phyloP scores from a whole-genome alignment of 2,329 filamentous ascomycete species.

The Fusarium brachygibbosum region DNA sequence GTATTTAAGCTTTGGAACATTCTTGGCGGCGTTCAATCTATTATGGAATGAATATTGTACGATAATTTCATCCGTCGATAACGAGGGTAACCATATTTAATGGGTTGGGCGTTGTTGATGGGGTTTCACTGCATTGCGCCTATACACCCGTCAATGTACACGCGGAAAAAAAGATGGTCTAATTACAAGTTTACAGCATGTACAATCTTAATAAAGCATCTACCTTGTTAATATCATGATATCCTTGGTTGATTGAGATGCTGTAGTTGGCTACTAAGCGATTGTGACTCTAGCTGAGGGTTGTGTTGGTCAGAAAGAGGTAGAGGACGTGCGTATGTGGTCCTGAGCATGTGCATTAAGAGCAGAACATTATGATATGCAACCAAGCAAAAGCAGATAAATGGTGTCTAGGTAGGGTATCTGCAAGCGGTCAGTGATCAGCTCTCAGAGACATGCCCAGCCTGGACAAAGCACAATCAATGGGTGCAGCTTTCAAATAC shows the following conservation, averaged over 20 bases:
- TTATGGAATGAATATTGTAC: background rate
- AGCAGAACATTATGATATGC: conserved; percentile 21
- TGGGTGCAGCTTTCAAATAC: conserved; percentile 11
- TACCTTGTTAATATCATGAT: conserved; percentile 3
- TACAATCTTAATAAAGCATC: background rate
- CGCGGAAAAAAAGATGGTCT: background rate
- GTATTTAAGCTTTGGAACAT: background rate
- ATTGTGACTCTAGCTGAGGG: conserved; percentile 6
- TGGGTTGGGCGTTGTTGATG: background rate
- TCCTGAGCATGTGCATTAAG: conserved; percentile 22
- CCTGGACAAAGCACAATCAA: conserved; percentile 11
- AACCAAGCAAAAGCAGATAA: conserved; percentile 9
- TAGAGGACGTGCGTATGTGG: conserved; percentile 8
- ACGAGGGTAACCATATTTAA: background rate
- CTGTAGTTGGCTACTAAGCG: conserved; percentile 16
- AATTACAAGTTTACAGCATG: background rate
- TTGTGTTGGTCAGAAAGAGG: conserved; percentile 3
- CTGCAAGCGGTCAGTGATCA: conserved; percentile 29
- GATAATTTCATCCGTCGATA: background rate
- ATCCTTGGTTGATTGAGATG: background rate
- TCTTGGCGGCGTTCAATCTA: background rate
- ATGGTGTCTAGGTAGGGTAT: background rate
- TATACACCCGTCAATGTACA: background rate
- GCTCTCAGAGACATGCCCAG: conserved; percentile 1
- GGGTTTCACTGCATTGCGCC: too few relatives aligned